Conservation (phyloP, 2,329 filamentous ascomycete genomes). For the Colletotrichum musae region DNA sequence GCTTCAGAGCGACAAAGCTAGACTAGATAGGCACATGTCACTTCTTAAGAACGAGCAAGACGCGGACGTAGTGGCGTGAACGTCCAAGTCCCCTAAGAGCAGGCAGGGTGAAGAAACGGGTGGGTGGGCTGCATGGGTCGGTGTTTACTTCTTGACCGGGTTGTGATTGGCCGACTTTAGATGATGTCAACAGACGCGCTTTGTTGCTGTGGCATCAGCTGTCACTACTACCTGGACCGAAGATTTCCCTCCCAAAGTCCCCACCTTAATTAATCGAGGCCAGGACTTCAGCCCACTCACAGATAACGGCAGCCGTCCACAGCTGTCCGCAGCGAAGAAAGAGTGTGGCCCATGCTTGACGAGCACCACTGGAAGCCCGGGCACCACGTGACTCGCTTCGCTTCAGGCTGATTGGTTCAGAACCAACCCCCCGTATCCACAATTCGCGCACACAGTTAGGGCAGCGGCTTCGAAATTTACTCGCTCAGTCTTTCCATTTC, state of each 20-base stretch:
- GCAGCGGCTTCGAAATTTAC: not conserved
- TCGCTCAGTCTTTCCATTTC: constrained; percentile 10
- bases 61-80: constrained; percentile 41
- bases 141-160: constrained; percentile 35
- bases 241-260: constrained; percentile 3
- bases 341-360: too few relatives aligned
- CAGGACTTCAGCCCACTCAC: too few relatives aligned
- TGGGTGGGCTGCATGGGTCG: constrained; percentile 35
- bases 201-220: constrained; percentile 39
- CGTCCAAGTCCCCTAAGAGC: constrained; percentile 41
- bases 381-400: too few relatives aligned
- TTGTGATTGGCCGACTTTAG: constrained; percentile 24
- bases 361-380: too few relatives aligned
- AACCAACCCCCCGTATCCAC: too few relatives aligned
- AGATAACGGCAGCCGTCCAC: too few relatives aligned
- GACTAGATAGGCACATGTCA: constrained; percentile 29
- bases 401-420: too few relatives aligned
- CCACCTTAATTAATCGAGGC: not conserved
- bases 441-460: constrained; percentile 4
- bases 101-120: constrained; percentile 34
- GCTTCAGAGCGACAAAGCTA: constrained; percentile 17
- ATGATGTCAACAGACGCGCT: constrained; percentile 38
- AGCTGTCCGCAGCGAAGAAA: too few relatives aligned
- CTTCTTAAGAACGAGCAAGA: constrained; percentile 35
- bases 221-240: constrained; percentile 15